Evolutionary conservation across 106 monocot species (phyloP).

Genomic region (Allium cepa): DNA sequence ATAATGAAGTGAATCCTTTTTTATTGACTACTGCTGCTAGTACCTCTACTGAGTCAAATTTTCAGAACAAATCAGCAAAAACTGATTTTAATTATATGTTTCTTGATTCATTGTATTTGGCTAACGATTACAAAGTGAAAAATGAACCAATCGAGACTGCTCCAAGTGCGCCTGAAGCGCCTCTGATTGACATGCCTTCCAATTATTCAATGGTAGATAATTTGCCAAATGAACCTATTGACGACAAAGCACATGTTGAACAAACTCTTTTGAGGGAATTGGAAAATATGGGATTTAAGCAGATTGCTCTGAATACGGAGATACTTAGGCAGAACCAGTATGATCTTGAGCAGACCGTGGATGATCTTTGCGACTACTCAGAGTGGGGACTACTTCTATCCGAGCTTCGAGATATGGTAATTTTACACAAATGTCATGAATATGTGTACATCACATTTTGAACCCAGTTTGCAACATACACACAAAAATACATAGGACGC

Average conservation of each 20-base stretch:
- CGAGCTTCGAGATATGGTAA: slow-evolving; percentile 83
- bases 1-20: too few relatives aligned
- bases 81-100: slow-evolving; percentile 29
- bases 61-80: not conserved
- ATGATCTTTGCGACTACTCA: slow-evolving; percentile 60
- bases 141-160: not conserved
- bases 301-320: slow-evolving; percentile 80
- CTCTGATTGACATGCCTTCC: not conserved
- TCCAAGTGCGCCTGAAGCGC: not conserved
- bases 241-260: slow-evolving; percentile 23
- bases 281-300: slow-evolving; percentile 79
- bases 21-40: not conserved
- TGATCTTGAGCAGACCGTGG: slow-evolving; percentile 52
- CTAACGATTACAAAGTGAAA: too few relatives aligned
- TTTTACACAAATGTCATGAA: too few relatives aligned
- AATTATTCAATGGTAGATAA: not conserved
- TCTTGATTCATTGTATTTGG: not conserved
- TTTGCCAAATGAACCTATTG: not conserved
- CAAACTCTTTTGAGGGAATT: slow-evolving; percentile 58
- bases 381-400: slow-evolving; percentile 81
- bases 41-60: slow-evolving; percentile 20
- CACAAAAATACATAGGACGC: too few relatives aligned
- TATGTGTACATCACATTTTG: too few relatives aligned
- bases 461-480: too few relatives aligned
- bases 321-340: slow-evolving; percentile 76